These are phyloP conservation scores for Beauveria sp. DNA, from an alignment of 2,329 filamentous ascomycete species.

Conservation along the genomic window DNA sequence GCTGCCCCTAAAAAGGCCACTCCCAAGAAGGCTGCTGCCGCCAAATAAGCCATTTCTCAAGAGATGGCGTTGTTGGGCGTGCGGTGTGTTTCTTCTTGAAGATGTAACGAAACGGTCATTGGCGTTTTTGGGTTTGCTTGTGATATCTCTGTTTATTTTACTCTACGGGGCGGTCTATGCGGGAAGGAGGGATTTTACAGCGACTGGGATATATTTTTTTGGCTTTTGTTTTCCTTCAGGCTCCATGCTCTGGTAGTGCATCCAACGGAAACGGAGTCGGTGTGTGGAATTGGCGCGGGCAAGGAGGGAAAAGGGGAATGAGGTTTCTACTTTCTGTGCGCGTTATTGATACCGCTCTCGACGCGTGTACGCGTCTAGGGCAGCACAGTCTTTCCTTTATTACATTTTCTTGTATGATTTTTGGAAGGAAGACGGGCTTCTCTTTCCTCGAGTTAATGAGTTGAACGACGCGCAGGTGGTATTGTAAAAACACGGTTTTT, in stretches of 20 bases:
- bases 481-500: slow-evolving; percentile 4
- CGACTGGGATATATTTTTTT: slow-evolving; percentile 1
- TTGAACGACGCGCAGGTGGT: neutral
- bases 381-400: neutral
- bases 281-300: slow-evolving; percentile 1
- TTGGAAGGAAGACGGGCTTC: neutral
- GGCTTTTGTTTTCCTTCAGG: neutral
- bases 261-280: neutral
- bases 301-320: slow-evolving; percentile 1
- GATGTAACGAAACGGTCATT: slow-evolving; percentile 19
- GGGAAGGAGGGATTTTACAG: neutral
- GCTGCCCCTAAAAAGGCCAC: slow-evolving; percentile 36
- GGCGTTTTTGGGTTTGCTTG: slow-evolving; percentile 18
- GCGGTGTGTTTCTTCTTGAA: slow-evolving; percentile 3
- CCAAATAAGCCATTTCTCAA: slow-evolving; percentile 26
- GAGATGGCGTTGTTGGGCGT: neutral
- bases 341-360: slow-evolving; percentile 2
- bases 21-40: slow-evolving; percentile 35
- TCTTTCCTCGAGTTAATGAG: neutral
- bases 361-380: neutral
- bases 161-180: slow-evolving; percentile 1
- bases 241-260: neutral
- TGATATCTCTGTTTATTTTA: slow-evolving; percentile 5
- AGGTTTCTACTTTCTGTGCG: neutral
- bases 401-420: slow-evolving; percentile 2